Evolutionary conservation across 768 basidiomycete genomes (phyloP).

Genomic region (Tricholoma bakamatsutake): DNA sequence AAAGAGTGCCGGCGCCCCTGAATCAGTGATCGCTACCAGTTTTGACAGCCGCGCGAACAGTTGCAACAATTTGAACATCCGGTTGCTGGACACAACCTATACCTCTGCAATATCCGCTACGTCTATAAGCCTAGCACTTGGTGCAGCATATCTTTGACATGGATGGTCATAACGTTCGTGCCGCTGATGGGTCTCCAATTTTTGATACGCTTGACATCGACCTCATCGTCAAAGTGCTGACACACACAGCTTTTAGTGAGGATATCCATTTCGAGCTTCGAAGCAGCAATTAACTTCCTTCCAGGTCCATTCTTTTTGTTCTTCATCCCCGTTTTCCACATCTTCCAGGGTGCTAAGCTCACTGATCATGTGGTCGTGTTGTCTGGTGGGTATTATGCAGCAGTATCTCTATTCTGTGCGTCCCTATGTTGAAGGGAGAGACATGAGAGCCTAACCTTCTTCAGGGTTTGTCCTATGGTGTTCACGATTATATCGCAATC

Average conservation of each 20-base stretch:
- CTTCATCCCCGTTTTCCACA: constrained; percentile 73
- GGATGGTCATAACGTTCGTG: constrained; percentile 21
- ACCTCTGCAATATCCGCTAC: background rate
- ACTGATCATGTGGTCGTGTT: constrained; percentile 46
- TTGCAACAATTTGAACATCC: too few relatives aligned
- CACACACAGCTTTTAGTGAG: constrained; percentile 76
- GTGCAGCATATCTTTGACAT: constrained; percentile 3
- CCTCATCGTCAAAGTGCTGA: constrained; percentile 70
- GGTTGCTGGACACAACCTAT: background rate
- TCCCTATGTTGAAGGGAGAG: constrained; percentile 9
- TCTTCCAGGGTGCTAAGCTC: constrained; percentile 59
- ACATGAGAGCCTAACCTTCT: background rate
- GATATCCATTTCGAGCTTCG: constrained; percentile 3
- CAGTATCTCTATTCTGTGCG: constrained; percentile 66
- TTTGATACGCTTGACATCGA: constrained; percentile 75
- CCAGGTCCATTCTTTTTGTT: constrained; percentile 81
- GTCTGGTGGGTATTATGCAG: constrained; percentile 50
- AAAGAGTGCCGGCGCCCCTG: too few relatives aligned
- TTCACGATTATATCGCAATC: constrained; percentile 71
- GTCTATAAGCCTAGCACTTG: constrained; percentile 16
- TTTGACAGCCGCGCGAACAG: background rate
- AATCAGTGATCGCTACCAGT: background rate
- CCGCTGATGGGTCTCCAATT: constrained; percentile 39
- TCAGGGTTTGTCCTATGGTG: constrained; percentile 67
- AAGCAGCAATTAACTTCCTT: constrained; percentile 5